Evolutionary conservation across 192 early-diverging fungal genomes (phyloP).

Genomic region (Coemansia sp.): DNA sequence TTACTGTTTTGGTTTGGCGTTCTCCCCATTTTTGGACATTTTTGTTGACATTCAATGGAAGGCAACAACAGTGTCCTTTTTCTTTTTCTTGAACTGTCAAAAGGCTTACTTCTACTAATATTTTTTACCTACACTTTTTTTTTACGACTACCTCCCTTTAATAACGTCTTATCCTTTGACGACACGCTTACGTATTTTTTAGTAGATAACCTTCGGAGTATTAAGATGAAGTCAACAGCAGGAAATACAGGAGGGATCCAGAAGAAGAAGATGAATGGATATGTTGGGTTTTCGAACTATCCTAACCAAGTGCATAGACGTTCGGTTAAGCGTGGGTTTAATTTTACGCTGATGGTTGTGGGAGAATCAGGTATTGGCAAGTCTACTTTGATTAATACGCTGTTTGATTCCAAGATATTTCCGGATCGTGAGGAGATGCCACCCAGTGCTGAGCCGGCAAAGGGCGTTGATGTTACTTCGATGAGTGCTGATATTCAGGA

Average conservation of each 20-base stretch:
- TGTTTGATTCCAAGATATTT: constrained; percentile 88
- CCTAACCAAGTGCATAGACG: constrained; percentile 94
- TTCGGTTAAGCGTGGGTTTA: constrained; percentile 91
- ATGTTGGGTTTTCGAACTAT: constrained; percentile 94
- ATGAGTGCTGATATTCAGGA: constrained; percentile 93
- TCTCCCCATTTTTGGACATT: background rate
- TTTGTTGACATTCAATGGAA: background rate
- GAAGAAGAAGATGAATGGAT: constrained; percentile 70
- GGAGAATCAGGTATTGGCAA: constrained; percentile 96
- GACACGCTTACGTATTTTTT: constrained; percentile 1
- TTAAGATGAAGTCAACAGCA: constrained; percentile 46
- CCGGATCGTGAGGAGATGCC: constrained; percentile 74
- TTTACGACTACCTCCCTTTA: background rate
- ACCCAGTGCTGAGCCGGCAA: constrained; percentile 63
- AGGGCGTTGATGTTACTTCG: constrained; percentile 77
- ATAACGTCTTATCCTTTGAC: background rate
- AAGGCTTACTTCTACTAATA: constrained; percentile 1
- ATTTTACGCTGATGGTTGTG: constrained; percentile 95
- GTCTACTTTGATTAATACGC: constrained; percentile 95
- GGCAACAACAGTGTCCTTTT: background rate
- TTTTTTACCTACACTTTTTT: background rate
- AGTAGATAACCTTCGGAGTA: background rate
- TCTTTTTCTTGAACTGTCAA: background rate
- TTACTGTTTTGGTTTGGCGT: constrained; percentile 1
- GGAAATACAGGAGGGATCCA: constrained; percentile 38